These are phyloP conservation scores for Eremothecium cymbalariae DNA, from an alignment of 1,139 yeast species.

Conservation along the genomic window DNA sequence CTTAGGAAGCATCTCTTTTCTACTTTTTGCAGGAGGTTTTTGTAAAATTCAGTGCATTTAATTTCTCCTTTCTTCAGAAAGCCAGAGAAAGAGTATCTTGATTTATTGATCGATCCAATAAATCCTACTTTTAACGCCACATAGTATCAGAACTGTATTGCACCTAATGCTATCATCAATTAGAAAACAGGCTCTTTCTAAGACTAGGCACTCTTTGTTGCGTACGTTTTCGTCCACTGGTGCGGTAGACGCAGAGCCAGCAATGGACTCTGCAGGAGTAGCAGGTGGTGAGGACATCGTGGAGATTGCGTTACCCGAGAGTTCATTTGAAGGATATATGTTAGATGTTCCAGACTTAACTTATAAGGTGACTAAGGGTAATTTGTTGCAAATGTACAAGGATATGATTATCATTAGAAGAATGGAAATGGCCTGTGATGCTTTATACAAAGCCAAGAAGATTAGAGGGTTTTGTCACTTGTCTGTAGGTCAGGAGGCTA, in stretches of 20 bases:
- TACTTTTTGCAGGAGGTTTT: too few relatives aligned
- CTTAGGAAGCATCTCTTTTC: too few relatives aligned
- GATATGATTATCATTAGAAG: conserved; percentile 92
- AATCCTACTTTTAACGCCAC: neutral
- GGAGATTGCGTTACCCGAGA: conserved; percentile 56
- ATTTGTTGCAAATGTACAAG: conserved; percentile 86
- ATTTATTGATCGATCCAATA: too few relatives aligned
- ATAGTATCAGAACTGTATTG: neutral
- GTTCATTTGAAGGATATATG: conserved; percentile 79
- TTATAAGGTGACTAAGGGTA: conserved; percentile 71
- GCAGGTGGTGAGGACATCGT: conserved; percentile 29
- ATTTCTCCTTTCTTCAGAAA: too few relatives aligned
- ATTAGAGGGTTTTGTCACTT: conserved; percentile 98
- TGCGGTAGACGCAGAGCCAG: conserved; percentile 16
- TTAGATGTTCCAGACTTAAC: conserved; percentile 66
- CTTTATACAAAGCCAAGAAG: conserved; percentile 94
- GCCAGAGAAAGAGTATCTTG: too few relatives aligned
- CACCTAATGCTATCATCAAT: conserved; percentile 1
- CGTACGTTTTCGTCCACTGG: conserved; percentile 6
- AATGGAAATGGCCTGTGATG: conserved; percentile 98
- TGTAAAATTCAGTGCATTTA: too few relatives aligned
- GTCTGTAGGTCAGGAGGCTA: conserved; percentile 98
- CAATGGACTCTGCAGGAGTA: conserved; percentile 20
- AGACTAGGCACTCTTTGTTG: neutral
- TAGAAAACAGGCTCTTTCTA: neutral